Conservation (phyloP, 768 basidiomycete genomes). For the Mycena metata region DNA sequence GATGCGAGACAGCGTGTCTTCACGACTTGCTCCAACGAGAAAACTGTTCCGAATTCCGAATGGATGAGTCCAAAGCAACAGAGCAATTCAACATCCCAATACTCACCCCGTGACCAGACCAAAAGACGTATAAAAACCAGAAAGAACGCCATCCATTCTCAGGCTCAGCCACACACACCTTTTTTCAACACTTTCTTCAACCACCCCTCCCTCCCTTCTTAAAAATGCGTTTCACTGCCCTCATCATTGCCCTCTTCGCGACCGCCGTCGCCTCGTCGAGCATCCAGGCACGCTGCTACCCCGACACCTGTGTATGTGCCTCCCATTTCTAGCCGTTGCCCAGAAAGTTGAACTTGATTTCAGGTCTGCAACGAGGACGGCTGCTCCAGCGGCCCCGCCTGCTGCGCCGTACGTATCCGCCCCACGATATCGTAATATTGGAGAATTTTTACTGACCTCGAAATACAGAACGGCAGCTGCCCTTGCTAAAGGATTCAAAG, state of each 20-base stretch:
- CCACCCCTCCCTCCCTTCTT: neutral
- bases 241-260: slow-evolving; percentile 3
- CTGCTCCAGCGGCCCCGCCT: neutral
- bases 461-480: slow-evolving; percentile 1
- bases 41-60: no score
- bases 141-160: no score
- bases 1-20: no score
- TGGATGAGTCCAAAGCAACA: no score
- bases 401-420: slow-evolving; percentile 2
- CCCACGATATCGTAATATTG: no score
- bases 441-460: neutral
- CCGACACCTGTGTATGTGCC: neutral
- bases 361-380: slow-evolving; percentile 9
- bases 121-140: no score
- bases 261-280: slow-evolving; percentile 6
- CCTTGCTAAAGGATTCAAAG: neutral
- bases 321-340: no score
- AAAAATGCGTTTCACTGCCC: slow-evolving; percentile 9
- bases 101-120: no score
- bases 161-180: no score
- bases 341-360: neutral
- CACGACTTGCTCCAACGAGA: no score
- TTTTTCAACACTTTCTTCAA: neutral
- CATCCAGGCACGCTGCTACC: slow-evolving; percentile 9
- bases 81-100: no score